Evolutionary conservation across 148 eudicot genomes (phyloP).

Genomic region (Amaranthus cruentus): DNA sequence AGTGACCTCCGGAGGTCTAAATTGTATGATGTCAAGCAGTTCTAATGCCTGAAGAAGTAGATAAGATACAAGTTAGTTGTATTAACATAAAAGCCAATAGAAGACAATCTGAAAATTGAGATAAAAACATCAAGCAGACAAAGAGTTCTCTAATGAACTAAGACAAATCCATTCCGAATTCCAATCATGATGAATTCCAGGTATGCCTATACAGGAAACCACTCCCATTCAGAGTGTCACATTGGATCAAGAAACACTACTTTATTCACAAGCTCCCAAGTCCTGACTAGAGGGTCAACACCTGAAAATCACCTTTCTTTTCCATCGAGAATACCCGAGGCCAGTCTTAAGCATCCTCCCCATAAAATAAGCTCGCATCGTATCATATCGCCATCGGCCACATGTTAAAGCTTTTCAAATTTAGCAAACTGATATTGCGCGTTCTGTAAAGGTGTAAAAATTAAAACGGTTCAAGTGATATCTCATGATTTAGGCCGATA

Average conservation of each 20-base stretch:
- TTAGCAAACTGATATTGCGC: no score
- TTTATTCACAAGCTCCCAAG: background rate
- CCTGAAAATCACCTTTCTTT: background rate
- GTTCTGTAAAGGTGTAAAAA: no score
- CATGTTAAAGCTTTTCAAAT: no score
- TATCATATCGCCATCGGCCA: no score
- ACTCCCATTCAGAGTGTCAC: background rate
- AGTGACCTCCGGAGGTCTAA: conserved; percentile 75
- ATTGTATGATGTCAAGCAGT: conserved; percentile 81
- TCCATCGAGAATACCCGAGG: background rate
- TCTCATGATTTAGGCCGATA: no score
- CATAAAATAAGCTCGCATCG: no score
- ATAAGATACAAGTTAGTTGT: conserved; percentile 2
- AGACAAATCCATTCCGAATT: background rate
- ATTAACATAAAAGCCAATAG: background rate
- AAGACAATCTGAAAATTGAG: background rate
- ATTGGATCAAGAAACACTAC: background rate
- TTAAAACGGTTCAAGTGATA: no score
- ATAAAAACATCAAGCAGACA: background rate
- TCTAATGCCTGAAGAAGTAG: conserved; percentile 56
- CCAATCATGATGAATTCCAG: background rate
- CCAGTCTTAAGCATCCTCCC: no score
- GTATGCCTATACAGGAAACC: background rate
- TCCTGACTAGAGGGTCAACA: background rate
- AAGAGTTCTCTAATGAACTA: background rate